Base-by-base conservation (phyloP, 805 yeast species). In the Saturnispora kantuleensis region DNA sequence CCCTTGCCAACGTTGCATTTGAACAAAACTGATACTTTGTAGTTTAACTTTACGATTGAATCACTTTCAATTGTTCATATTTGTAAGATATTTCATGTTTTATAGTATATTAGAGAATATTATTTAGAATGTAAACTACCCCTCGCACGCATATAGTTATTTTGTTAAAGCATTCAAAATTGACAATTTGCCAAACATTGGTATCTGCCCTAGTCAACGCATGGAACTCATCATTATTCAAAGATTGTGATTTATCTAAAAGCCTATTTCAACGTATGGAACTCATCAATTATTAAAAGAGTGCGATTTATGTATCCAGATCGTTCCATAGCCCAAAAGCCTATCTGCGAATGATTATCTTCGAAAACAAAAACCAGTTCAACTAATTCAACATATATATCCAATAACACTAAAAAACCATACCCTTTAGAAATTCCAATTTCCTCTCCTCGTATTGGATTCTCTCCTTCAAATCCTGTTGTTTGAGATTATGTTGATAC, bases 1-100 rank as follows among this genome's bases (percentile, higher is more conserved):
- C 68, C 0, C 54, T 63, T 35, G 68, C 68, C 4, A 65, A 61
- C 37, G 59, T 63, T 35, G 68, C 68, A 2, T 60, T 61, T 41
- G 66, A 62, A 41, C 55, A 63, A 36, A 59, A 59, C 32, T 59
- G 35, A 47, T 13, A 31, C 38, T 12, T 17, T 35, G 17, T 15
- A 16, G 16, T 13, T 29, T 21, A 16, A 9, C 21, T 17, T 33
- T 13, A 45, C 26, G 39, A 41, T 16, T 30, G 18, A 21, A 16
- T 31, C 13, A 21, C 28, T 13, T 41, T 32, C 18, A n/a, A n/a
- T 15, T 34, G 21, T 28, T 36, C 12, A 37, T 26, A 38, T 34
- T 37, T 16, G 33, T 43, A 42, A 42, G 34, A 46, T 48, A 46
- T 42, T 47, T 32, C 31, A 38, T 5, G 11, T 34, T 31, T 31